Evolutionary conservation across 1,139 yeast species (phyloP).

Genomic region (Blastobotrys illinoisensis): DNA sequence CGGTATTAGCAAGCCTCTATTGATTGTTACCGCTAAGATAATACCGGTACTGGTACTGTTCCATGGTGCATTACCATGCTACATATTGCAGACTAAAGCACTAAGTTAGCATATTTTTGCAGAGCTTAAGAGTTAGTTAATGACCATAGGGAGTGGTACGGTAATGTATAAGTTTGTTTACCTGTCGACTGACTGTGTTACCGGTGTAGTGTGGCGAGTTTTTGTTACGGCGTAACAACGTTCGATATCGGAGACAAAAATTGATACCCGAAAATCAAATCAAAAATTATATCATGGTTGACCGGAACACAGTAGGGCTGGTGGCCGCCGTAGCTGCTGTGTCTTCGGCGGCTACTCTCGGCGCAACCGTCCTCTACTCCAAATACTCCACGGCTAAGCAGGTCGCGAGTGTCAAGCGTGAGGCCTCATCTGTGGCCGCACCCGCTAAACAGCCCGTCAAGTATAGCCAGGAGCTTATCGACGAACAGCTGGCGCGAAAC

Average conservation of each 20-base stretch:
- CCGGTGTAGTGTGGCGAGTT: too few species aligned
- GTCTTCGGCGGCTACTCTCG: conserved; percentile 10
- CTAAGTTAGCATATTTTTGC: too few species aligned
- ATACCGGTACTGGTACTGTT: too few species aligned
- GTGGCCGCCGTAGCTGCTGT: conserved; percentile 9
- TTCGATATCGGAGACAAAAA: neutral
- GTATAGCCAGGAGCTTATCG: conserved; percentile 57
- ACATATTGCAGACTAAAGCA: too few species aligned
- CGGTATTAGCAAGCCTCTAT: too few species aligned
- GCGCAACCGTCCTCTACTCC: conserved; percentile 2
- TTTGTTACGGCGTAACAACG: too few species aligned
- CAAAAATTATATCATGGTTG: neutral
- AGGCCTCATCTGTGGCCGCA: neutral
- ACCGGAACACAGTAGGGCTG: neutral
- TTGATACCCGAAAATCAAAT: neutral
- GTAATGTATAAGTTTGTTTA: too few species aligned
- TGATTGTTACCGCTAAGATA: too few species aligned
- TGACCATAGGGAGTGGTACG: too few species aligned
- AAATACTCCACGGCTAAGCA: neutral
- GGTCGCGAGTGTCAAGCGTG: conserved; percentile 2
- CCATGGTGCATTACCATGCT: too few species aligned
- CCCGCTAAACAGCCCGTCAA: neutral
- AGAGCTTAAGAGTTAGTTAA: too few species aligned
- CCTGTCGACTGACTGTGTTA: too few species aligned
- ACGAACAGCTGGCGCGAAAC: conserved; percentile 90